Percentiles rank a stretch among this genome's conserved stretches.
Conservation (phyloP, 164 flowering plant genomes). For the Malania oleifera region DNA sequence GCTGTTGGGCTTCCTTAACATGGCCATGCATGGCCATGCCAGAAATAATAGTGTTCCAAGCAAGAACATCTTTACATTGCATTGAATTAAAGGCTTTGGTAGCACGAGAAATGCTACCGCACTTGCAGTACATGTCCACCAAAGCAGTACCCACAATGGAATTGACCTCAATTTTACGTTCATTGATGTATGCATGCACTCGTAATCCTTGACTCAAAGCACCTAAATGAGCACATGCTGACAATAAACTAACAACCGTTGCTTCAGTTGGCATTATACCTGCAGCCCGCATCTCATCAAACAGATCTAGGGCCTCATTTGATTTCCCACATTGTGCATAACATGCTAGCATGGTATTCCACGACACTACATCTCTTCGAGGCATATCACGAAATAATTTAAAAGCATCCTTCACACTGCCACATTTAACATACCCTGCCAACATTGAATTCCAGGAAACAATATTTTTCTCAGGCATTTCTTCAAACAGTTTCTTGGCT, state of each 20-base stretch:
- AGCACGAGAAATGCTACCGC: constrained; percentile 29
- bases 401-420: constrained; percentile 21
- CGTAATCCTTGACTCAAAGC: constrained; percentile 25
- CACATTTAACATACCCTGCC: constrained; percentile 29
- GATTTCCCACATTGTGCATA: constrained; percentile 26
- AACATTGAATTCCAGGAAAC: constrained; percentile 43
- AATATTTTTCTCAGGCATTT: constrained; percentile 26
- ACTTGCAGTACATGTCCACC: constrained; percentile 30
- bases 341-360: constrained; percentile 31
- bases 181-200: constrained; percentile 15
- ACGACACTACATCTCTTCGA: constrained; percentile 27
- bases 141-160: constrained; percentile 28
- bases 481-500: constrained; percentile 25
- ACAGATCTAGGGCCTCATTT: constrained; percentile 20
- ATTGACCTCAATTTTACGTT: constrained; percentile 16
- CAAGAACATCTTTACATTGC: constrained; percentile 24
- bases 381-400: constrained; percentile 23
- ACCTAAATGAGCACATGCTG: constrained; percentile 33
- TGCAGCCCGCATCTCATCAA: constrained; percentile 25
- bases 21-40: constrained; percentile 30
- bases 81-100: constrained; percentile 19
- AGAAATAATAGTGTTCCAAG: constrained; percentile 30
- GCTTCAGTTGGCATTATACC: constrained; percentile 31
- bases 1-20: constrained; percentile 15
- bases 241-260: constrained; percentile 31